A percentile compares a stretch with the other conserved stretches of the same genome.
Evolutionary conservation across 2,329 filamentous ascomycete genomes (phyloP).

Genomic region (Colletotrichum australisinense): DNA sequence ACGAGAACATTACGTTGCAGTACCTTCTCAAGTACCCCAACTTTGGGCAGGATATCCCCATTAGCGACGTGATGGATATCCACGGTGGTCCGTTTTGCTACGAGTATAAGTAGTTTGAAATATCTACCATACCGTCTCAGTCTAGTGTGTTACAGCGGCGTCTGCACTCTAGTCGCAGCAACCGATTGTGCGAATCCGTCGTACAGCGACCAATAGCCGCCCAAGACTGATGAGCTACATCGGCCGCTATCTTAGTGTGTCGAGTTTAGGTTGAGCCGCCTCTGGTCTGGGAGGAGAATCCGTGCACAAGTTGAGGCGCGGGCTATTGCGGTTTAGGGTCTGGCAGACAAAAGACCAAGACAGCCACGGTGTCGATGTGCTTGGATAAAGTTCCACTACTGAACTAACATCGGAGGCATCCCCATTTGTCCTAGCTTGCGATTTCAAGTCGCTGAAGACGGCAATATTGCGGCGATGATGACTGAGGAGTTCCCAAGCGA

Average conservation of each 20-base stretch:
- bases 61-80: neutral
- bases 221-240: neutral
- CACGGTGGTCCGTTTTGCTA: neutral
- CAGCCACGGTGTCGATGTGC: neutral
- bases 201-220: neutral
- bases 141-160: neutral
- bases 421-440: neutral
- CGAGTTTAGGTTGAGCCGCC: neutral
- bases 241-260: neutral
- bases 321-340: neutral
- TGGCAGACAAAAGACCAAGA: neutral
- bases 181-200: neutral
- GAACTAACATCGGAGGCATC: neutral
- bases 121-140: neutral
- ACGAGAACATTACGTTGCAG: neutral
- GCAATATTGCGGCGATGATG: neutral
- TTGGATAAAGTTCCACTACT: constrained; percentile 5
- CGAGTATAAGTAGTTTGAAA: neutral
- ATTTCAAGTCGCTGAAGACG: constrained; percentile 11
- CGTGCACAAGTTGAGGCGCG: neutral
- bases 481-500: neutral
- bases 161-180: neutral
- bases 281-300: neutral
- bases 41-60: neutral
- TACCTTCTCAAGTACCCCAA: neutral